Evolutionary conservation across 768 basidiomycete genomes (phyloP).

Genomic region (Podaxis pistillaris): DNA sequence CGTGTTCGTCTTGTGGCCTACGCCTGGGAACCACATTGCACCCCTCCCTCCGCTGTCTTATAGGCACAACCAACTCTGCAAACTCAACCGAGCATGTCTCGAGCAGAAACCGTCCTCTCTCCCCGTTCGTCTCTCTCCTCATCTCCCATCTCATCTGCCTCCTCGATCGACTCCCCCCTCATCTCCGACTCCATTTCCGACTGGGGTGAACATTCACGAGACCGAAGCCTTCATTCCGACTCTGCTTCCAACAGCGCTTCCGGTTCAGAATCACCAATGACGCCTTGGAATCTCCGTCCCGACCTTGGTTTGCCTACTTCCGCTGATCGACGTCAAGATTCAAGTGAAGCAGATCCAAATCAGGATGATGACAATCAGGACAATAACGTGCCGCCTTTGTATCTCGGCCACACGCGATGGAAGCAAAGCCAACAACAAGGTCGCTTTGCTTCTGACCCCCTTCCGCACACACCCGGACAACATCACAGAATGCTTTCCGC

Average conservation of each 20-base stretch:
- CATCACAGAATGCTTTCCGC: conserved; percentile 1
- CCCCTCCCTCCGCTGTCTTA: background rate
- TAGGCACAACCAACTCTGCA: background rate
- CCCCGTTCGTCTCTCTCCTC: conserved; percentile 6
- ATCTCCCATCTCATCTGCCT: conserved; percentile 3
- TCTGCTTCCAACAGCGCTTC: background rate
- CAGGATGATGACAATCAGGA: background rate
- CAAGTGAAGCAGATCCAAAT: background rate
- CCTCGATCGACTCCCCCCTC: conserved; percentile 7
- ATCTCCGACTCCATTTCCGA: conserved; percentile 6
- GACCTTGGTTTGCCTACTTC: background rate
- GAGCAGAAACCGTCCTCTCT: conserved; percentile 6
- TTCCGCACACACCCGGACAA: conserved; percentile 4
- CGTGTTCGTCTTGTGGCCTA: conserved; percentile 1
- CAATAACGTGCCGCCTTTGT: background rate
- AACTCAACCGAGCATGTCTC: background rate
- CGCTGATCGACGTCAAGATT: background rate
- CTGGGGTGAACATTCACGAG: background rate
- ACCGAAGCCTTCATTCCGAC: background rate
- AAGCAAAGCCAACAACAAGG: conserved; percentile 6
- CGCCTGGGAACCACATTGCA: conserved; percentile 7
- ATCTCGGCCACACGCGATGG: conserved; percentile 14
- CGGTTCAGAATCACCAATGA: background rate
- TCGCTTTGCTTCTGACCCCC: background rate
- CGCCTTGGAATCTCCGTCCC: conserved; percentile 1